Base-by-base conservation (phyloP, 2,329 filamentous ascomycete species). In the Colletotrichum horii region DNA sequence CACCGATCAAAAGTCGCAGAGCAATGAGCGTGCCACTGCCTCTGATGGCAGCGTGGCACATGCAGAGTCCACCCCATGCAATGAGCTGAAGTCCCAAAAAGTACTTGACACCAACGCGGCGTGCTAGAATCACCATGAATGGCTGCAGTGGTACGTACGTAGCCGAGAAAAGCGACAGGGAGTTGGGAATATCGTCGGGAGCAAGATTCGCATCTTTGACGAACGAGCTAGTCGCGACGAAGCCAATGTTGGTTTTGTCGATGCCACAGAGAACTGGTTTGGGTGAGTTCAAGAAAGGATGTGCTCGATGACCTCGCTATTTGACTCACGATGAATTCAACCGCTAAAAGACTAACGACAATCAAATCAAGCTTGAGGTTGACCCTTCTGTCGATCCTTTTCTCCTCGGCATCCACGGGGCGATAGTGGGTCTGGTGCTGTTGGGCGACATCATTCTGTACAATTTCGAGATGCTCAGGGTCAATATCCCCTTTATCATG, bases 181-280 rank as follows among this genome's bases (percentile, higher is more conserved):
- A 79, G 61, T 78, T 77, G n/a, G 78, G 77, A 7, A 80, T 78
- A 34, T 77, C 77, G 61, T 80, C 76, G 4, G 76, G 76, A 3
- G 66, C 66, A 6, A 80, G 68, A 26, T 78, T 76, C 28, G 77
- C 79, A 69, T 79, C 78, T 56, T 79, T 64, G 14, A 76, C 28
- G n/a, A 79, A 79, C 6, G 70, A 75, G 67, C 71, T 79, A 15
- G 78, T 80, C 4, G 78, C 79, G 19, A 79, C 78, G 64, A 79
- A 80, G 28, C 78, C 78, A 26, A 79, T 67, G 60, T 79, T 78
- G 28, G 77, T 79, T 52, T 80, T 79, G 74, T 80, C 79, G 36
- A 80, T 78, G 6, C 77, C 78, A 52, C 76, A 79, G 30, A 79
- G 30, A 79, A 78, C 74, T 79, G 36, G 6, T 15, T n/a, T 16